phyloP scores from a whole-genome alignment of 1,284 basidiomycete species.

The Wolfiporia cocos region DNA sequence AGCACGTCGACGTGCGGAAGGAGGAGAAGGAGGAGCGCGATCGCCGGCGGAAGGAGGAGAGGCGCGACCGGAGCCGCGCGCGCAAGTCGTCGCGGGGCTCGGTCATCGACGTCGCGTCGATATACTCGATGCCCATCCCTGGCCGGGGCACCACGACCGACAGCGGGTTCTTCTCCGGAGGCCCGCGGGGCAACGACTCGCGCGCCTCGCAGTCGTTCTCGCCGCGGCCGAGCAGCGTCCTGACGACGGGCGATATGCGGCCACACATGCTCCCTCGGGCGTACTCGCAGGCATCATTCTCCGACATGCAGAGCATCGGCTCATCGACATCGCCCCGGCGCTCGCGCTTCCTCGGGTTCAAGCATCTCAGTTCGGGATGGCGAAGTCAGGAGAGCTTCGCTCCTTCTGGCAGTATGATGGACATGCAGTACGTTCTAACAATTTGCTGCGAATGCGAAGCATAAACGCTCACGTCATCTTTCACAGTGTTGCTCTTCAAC shows the following conservation, averaged over 20 bases:
- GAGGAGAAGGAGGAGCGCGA: constrained; percentile 72
- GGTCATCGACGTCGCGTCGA: constrained; percentile 59
- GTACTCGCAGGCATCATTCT: constrained; percentile 72
- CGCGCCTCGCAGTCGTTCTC: constrained; percentile 55
- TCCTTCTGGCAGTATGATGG: constrained; percentile 82
- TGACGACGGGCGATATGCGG: constrained; percentile 56
- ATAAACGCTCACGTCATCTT: too few relatives aligned
- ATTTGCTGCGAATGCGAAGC: constrained; percentile 6
- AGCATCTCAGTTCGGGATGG: constrained; percentile 71
- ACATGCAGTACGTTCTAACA: constrained; percentile 78
- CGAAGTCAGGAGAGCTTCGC: constrained; percentile 75
- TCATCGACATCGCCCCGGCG: constrained; percentile 58
- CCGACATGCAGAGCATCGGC: constrained; percentile 67
- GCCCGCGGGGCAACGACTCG: constrained; percentile 41
- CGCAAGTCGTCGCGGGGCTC: constrained; percentile 65
- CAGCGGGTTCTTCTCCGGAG: constrained; percentile 41
- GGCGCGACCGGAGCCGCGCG: constrained; percentile 43
- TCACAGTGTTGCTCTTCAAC: constrained; percentile 70
- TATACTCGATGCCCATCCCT: constrained; percentile 57
- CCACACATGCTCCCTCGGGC: constrained; percentile 53
- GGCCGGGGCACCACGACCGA: constrained; percentile 55
- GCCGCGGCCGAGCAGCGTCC: constrained; percentile 55
- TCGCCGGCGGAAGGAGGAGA: constrained; percentile 62
- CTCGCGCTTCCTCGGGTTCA: constrained; percentile 79
- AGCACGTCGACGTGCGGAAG: constrained; percentile 76